These are phyloP conservation scores for Skeletonema menzelii DNA, from an alignment of 108 stramenopile genomes.

Conservation along the genomic window DNA sequence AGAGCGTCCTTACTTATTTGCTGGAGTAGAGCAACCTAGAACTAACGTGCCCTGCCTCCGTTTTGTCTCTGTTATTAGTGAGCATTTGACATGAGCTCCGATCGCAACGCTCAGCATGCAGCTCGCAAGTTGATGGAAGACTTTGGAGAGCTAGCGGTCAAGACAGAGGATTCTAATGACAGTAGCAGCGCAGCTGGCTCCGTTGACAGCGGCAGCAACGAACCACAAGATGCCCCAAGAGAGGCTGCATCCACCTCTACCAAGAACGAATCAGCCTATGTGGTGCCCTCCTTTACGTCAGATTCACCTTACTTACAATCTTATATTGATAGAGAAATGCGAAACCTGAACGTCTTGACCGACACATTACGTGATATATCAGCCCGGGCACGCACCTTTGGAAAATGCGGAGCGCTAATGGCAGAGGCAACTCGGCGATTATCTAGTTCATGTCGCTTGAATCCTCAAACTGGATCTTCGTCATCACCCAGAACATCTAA, in stretches of 20 bases:
- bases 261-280: slow-evolving; percentile 11
- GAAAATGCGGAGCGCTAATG: slow-evolving; percentile 83
- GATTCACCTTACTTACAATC: slow-evolving; percentile 84
- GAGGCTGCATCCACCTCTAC: neutral
- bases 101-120: neutral
- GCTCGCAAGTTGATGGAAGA: slow-evolving; percentile 8
- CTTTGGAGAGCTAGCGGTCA: slow-evolving; percentile 4
- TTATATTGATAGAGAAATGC: slow-evolving; percentile 81
- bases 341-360: slow-evolving; percentile 61
- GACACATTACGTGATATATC: slow-evolving; percentile 79
- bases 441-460: slow-evolving; percentile 67
- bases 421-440: slow-evolving; percentile 80
- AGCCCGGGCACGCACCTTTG: slow-evolving; percentile 75
- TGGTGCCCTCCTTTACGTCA: slow-evolving; percentile 69
- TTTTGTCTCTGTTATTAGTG: neutral
- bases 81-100: neutral
- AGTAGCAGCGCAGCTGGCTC: neutral
- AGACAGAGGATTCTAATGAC: neutral
- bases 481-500: neutral
- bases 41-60: too few species aligned
- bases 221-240: slow-evolving; percentile 2
- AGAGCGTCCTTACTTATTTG: too few species aligned
- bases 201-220: neutral
- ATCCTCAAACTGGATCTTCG: slow-evolving; percentile 12
- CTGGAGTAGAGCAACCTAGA: too few species aligned